Base-by-base conservation (phyloP, 83 land plant genomes). In the Picea abies region DNA sequence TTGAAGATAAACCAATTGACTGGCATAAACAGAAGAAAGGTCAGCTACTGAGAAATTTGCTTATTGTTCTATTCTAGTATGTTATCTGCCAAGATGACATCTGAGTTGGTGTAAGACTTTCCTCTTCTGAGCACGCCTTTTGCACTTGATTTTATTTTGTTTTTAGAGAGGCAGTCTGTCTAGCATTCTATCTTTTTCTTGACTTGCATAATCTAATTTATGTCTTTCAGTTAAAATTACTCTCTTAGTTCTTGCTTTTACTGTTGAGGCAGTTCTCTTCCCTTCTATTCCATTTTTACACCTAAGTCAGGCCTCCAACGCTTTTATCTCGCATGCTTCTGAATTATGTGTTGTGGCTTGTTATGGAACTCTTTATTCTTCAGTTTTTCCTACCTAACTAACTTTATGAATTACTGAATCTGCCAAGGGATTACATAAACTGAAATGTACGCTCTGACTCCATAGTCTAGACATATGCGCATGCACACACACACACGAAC, bases 211-310 rank as follows among this genome's bases (percentile, higher is more conserved):
- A 68, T 44, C 23, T 32, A 77, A 71, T 80, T 37, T 72, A 16
- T 22, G 22, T 41, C 22, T 80, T n/a, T 69, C 10, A 69, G 5
- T 69, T 35, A 35, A 69, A 69, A 35, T 16, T 69, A 17, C 8
- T 35, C 73, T 32, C 35, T 4, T 5, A 32, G 72, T 68, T 68
- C 20, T 68, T 32, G 6, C 56, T 41, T 39, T 82, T 82, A 4
- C 58, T 41, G 58, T 47, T 78, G 37, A 47, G 16, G 82, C 26
- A 8, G 20, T 77, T 82, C 47, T 44, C 47, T 37, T n/a, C 77
- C 25, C n/a, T 0, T 72, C 52, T 72, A n/a, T 14, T 20, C 56
- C 26, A 9, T n/a, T n/a, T 15, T 73, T 73, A 20, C 47, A 23
- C 70, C 6, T 67, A 23, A 9, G 10, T n/a, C 23, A 44, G 58